Evolutionary conservation across 768 basidiomycete species (phyloP).

Genomic region (Gymnopilus junonius): DNA sequence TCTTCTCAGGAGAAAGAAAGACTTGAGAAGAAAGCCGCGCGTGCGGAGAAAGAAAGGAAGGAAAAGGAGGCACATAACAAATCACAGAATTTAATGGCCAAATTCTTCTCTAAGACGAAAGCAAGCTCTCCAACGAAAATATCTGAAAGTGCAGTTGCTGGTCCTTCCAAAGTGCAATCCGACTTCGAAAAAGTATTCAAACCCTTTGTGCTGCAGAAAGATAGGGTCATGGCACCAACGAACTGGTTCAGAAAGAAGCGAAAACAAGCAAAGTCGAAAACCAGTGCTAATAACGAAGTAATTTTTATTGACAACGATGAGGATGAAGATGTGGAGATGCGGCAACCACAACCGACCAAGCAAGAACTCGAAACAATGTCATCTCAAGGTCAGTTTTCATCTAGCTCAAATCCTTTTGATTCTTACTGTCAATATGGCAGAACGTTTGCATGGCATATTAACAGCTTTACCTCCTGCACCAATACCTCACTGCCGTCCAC

Average conservation of each 20-base stretch:
- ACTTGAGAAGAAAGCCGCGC: constrained; percentile 69
- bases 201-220: constrained; percentile 81
- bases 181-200: constrained; percentile 81
- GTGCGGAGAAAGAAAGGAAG: constrained; percentile 73
- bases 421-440: constrained; percentile 26
- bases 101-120: constrained; percentile 73
- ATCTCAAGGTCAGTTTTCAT: constrained; percentile 41
- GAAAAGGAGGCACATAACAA: constrained; percentile 71
- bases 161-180: constrained; percentile 45
- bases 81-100: constrained; percentile 76
- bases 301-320: constrained; percentile 67
- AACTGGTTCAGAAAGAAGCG: constrained; percentile 64
- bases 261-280: constrained; percentile 21
- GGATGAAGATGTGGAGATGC: constrained; percentile 30
- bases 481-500: constrained; percentile 11
- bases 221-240: constrained; percentile 66
- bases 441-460: constrained; percentile 43
- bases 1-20: constrained; percentile 67
- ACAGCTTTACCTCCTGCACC: constrained; percentile 35
- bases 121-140: constrained; percentile 29
- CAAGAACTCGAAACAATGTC: constrained; percentile 38
- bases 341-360: constrained; percentile 19
- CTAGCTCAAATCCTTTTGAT: neutral
- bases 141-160: constrained; percentile 33
- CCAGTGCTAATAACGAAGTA: constrained; percentile 40